A percentile compares a stretch with the other conserved stretches of the same genome.
phyloP scores from a whole-genome alignment of 305 asterid genomes.

The Solanum chacoense region DNA sequence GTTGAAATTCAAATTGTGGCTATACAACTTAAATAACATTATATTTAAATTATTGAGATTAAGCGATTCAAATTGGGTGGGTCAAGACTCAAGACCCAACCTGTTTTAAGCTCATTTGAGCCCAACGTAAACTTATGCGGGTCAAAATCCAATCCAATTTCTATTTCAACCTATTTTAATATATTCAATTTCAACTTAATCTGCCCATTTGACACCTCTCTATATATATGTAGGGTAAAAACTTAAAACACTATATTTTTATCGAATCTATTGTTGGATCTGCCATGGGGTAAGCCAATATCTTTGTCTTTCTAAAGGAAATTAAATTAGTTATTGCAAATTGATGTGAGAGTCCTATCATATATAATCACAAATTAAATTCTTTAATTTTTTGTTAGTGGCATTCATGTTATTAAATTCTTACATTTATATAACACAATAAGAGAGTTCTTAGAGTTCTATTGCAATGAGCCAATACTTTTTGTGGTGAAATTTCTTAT shows the following conservation, averaged over 20 bases:
- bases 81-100: too few relatives aligned
- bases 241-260: not conserved
- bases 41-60: too few relatives aligned
- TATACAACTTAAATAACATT: too few relatives aligned
- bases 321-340: not conserved
- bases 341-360: not conserved
- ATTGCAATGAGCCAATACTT: not conserved
- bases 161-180: too few relatives aligned
- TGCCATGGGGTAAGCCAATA: not conserved
- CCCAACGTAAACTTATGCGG: too few relatives aligned
- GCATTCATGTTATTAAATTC: not conserved
- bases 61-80: too few relatives aligned
- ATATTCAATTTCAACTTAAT: too few relatives aligned
- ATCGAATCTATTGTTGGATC: not conserved
- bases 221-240: not conserved
- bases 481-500: not conserved
- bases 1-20: too few relatives aligned
- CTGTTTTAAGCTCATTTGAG: too few relatives aligned
- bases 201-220: too few relatives aligned
- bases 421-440: not conserved
- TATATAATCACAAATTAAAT: not conserved
- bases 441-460: not conserved
- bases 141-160: too few relatives aligned
- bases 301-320: not conserved
- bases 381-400: not conserved